phyloP scores from a whole-genome alignment of 2,329 filamentous ascomycete species.

The Trichoderma harzianum region DNA sequence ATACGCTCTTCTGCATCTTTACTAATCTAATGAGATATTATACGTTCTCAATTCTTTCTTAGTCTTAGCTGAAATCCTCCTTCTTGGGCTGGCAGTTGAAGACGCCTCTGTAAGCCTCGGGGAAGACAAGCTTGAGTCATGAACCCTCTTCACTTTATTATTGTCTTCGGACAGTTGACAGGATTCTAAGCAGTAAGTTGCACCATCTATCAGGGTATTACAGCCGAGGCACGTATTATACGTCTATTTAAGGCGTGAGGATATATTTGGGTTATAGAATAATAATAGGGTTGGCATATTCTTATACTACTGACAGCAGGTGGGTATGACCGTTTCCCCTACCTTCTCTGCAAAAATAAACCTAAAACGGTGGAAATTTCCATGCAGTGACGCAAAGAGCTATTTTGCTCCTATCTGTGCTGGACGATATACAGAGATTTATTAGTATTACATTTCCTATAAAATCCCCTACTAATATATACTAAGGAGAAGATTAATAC shows the following conservation, averaged over 20 bases:
- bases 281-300: too few species aligned
- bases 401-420: too few species aligned
- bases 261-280: neutral
- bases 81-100: neutral
- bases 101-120: neutral
- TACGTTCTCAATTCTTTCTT: neutral
- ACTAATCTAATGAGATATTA: neutral
- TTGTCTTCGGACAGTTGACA: neutral
- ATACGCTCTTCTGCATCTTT: neutral
- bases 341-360: too few species aligned
- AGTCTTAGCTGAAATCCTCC: neutral
- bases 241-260: neutral
- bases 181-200: neutral
- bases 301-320: too few species aligned
- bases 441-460: too few species aligned
- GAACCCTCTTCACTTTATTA: neutral
- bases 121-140: neutral
- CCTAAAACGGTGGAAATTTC: too few species aligned
- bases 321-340: too few species aligned
- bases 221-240: neutral
- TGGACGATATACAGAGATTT: too few species aligned
- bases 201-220: neutral
- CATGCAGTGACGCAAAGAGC: too few species aligned
- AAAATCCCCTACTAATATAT: too few species aligned
- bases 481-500: too few species aligned